Evolutionary conservation across 1,284 basidiomycete species (phyloP).

Genomic region (Ustilago cynodontis): DNA sequence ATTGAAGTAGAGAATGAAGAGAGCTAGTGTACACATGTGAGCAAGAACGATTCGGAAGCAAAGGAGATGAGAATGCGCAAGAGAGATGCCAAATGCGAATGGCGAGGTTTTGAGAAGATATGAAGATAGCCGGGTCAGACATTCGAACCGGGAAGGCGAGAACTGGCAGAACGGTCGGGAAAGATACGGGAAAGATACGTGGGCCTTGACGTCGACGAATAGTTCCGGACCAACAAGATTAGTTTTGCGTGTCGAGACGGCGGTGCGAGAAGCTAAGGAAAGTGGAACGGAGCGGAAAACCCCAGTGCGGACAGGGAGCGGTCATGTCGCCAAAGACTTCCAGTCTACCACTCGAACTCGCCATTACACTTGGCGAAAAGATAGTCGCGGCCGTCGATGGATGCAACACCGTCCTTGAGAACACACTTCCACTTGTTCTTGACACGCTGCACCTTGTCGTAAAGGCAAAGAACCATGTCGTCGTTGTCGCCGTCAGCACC

Average conservation of each 20-base stretch:
- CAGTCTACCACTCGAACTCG: slow-evolving; percentile 57
- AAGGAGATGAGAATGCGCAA: background rate
- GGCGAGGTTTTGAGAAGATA: background rate
- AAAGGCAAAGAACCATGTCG: slow-evolving; percentile 97
- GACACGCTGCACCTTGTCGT: slow-evolving; percentile 97
- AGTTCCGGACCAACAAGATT: too few species aligned
- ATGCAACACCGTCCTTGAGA: slow-evolving; percentile 98
- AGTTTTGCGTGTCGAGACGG: background rate
- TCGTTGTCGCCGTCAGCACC: slow-evolving; percentile 72
- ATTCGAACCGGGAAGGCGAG: too few species aligned
- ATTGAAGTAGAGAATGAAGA: slow-evolving; percentile 3
- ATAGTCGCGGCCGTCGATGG: slow-evolving; percentile 96
- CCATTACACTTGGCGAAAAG: slow-evolving; percentile 91
- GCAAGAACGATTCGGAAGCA: slow-evolving; percentile 1
- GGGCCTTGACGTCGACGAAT: too few species aligned
- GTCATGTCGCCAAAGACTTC: background rate
- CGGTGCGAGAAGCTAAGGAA: too few species aligned
- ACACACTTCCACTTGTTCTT: slow-evolving; percentile 99
- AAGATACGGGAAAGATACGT: too few species aligned
- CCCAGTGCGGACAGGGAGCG: background rate
- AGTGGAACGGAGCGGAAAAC: background rate
- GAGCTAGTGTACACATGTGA: slow-evolving; percentile 44
- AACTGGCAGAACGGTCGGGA: background rate
- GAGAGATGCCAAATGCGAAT: background rate
- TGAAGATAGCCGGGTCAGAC: too few species aligned